These are phyloP conservation scores for Lactifluus subvellereus DNA, from an alignment of 768 basidiomycete genomes.

Conservation along the genomic window DNA sequence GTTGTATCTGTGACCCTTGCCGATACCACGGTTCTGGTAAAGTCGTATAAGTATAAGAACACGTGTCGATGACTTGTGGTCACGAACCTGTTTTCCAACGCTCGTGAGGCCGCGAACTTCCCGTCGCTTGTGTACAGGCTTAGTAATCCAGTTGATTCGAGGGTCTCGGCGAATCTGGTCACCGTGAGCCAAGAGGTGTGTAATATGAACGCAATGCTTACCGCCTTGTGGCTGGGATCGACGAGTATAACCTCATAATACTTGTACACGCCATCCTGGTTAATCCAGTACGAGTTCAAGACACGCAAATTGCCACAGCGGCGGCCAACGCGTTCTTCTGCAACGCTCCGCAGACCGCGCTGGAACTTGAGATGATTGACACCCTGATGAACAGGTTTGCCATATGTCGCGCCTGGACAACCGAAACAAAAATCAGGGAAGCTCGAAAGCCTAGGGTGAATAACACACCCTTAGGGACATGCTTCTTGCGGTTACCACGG, in stretches of 20 bases:
- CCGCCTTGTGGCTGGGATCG: constrained; percentile 91
- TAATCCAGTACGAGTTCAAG: constrained; percentile 98
- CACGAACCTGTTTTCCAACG: constrained; percentile 84
- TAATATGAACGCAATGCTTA: constrained; percentile 37
- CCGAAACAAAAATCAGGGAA: neutral
- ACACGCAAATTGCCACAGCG: constrained; percentile 96
- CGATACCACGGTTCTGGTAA: constrained; percentile 86
- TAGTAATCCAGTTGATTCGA: constrained; percentile 98
- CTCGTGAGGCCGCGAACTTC: constrained; percentile 97
- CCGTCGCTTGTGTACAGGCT: constrained; percentile 97
- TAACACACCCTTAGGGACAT: constrained; percentile 82
- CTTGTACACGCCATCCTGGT: constrained; percentile 98
- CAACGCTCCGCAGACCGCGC: constrained; percentile 84
- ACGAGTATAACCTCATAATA: constrained; percentile 99
- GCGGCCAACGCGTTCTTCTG: constrained; percentile 96
- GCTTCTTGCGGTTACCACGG: constrained; percentile 98
- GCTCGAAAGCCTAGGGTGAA: neutral
- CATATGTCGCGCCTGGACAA: constrained; percentile 83
- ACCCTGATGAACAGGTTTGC: constrained; percentile 99
- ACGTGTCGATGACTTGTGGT: constrained; percentile 5
- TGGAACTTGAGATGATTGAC: constrained; percentile 99
- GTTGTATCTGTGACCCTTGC: constrained; percentile 94
- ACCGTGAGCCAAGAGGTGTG: constrained; percentile 17
- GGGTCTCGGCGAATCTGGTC: constrained; percentile 86
- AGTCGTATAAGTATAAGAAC: neutral